A percentile compares a stretch with the other conserved stretches of the same genome.
Conservation (phyloP, 2,329 filamentous ascomycete species). For the Cladosporium sp. region DNA sequence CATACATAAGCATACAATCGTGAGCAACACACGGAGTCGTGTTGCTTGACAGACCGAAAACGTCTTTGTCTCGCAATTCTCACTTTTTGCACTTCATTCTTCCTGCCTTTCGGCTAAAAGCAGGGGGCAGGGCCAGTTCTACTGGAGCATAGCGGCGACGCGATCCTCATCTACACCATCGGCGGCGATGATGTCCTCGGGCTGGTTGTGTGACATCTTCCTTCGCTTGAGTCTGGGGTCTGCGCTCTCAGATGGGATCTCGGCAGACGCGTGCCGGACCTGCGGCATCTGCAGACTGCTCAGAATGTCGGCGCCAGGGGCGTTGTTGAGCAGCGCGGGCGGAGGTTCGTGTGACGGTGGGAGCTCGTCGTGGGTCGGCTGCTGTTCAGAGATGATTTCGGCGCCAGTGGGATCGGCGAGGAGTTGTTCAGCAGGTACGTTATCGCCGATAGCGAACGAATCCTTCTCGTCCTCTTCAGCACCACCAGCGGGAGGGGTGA, state of each 20-base stretch:
- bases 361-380: slow-evolving; percentile 31
- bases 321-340: slow-evolving; percentile 8
- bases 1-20: background rate
- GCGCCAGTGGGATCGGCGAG: slow-evolving; percentile 45
- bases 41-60: background rate
- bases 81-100: background rate
- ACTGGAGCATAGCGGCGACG: slow-evolving; percentile 33
- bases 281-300: slow-evolving; percentile 29
- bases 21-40: background rate
- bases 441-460: slow-evolving; percentile 16
- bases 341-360: slow-evolving; percentile 32
- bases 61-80: background rate
- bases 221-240: slow-evolving; percentile 40
- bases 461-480: slow-evolving; percentile 26
- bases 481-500: slow-evolving; percentile 62
- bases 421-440: slow-evolving; percentile 16
- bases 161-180: slow-evolving; percentile 36
- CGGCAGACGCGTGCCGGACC: slow-evolving; percentile 29
- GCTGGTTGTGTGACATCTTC: slow-evolving; percentile 35
- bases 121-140: background rate
- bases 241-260: slow-evolving; percentile 23
- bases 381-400: slow-evolving; percentile 31
- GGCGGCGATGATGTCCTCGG: slow-evolving; percentile 34
- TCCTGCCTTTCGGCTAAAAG: no score
- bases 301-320: slow-evolving; percentile 31